These are phyloP conservation scores for Fusarium palustre DNA, from an alignment of 2,329 filamentous ascomycete species.

Conservation along the genomic window DNA sequence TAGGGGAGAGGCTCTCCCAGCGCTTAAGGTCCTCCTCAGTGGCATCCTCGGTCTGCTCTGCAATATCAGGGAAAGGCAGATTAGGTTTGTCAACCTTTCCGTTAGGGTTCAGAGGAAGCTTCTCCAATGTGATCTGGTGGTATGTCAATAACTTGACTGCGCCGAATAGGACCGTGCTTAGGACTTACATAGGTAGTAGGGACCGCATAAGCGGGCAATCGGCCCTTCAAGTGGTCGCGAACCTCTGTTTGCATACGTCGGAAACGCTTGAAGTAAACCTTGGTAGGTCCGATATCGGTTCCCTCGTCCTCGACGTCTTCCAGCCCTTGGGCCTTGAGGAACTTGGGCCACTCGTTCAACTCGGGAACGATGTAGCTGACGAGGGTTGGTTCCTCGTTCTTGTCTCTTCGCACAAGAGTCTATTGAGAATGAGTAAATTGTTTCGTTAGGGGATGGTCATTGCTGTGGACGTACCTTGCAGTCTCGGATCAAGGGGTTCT, in stretches of 20 bases:
- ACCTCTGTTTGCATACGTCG: conserved; percentile 62
- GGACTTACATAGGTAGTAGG: conserved; percentile 52
- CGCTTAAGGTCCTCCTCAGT: conserved; percentile 59
- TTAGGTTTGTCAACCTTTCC: conserved; percentile 84
- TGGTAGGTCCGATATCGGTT: conserved; percentile 57
- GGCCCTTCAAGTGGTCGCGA: conserved; percentile 39
- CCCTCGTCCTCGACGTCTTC: conserved; percentile 68
- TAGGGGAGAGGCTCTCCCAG: conserved; percentile 58
- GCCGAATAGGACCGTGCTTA: neutral
- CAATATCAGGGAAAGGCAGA: conserved; percentile 82
- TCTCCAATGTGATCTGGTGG: conserved; percentile 27
- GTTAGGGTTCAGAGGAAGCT: conserved; percentile 78
- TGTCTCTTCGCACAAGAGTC: conserved; percentile 73
- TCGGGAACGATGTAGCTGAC: conserved; percentile 89
- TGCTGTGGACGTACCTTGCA: conserved; percentile 62
- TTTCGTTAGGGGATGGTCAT: neutral
- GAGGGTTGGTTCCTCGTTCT: conserved; percentile 77
- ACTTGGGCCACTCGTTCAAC: conserved; percentile 73
- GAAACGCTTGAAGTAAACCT: conserved; percentile 60
- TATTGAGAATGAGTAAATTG: neutral
- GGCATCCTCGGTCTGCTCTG: conserved; percentile 64
- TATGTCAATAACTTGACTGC: neutral
- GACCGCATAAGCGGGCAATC: conserved; percentile 51
- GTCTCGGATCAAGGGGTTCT: conserved; percentile 81
- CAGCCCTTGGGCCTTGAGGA: conserved; percentile 67